Evolutionary conservation across 306 rosid genomes (phyloP), one percentile per base, ranked within the genome.

Genomic region (Citrullus amarus): DNA sequence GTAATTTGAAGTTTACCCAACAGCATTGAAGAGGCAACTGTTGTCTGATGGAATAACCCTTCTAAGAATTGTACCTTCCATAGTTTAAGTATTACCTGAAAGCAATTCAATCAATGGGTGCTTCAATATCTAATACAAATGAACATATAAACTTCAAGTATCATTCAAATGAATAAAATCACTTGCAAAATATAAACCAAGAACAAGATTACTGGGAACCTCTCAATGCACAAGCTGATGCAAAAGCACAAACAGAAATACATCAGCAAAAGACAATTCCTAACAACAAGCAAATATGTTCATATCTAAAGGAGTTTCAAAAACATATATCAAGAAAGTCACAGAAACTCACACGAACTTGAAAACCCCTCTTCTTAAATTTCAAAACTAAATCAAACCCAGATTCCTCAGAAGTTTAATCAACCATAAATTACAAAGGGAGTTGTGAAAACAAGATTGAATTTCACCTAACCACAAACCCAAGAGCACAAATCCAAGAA

Each of bases 21-120:
- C 91, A 6, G 99, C 99, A 81, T 96, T 96, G 78, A 96, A 96
- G 81, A 96, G 91, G 81, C 99, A 96, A 83, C 97, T 92, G 81
- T 96, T 92, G 81, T 89, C 89, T 25, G 98, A 91, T 79, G 95
- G 96, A 84, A 91, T 93, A 39, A 91, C 93, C 81, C 96, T 91
- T 86, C 98, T 91, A 74, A 83, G 83, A 30, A 93, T 82, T 74
- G 77, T 59, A n/a, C 96, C 98, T 79, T 93, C 98, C 98, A 89
- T 92, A 78, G 55, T 83, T 18, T 5, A 79, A 39, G 61, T 28
- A 62, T 30, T 60, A 43, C 85, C 92, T 86, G 83, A 88, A 77
- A 81, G n/a, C 32, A 79, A 84, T 77, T 74, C 78, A 82, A 81
- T 38, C 51, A 56, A 46, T 6, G 11, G 32, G 56, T n/a, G 22